phyloP scores from a whole-genome alignment of 1,284 basidiomycete species.

The Ustilago sp. region DNA sequence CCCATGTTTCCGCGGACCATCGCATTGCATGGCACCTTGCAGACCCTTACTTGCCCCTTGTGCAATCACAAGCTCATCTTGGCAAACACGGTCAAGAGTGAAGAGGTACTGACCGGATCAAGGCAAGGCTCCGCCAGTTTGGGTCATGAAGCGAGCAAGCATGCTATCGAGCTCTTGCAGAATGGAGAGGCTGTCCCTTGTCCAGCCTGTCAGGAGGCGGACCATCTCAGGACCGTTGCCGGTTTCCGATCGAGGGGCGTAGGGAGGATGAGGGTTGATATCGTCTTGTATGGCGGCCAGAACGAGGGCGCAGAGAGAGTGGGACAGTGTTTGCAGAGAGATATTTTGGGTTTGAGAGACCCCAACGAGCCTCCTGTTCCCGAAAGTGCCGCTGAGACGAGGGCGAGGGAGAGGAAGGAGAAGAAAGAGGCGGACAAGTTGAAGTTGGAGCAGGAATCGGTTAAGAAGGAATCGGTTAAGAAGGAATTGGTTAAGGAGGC shows the following conservation, averaged over 20 bases:
- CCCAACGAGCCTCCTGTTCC: constrained; percentile 65
- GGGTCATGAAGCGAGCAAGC: constrained; percentile 43
- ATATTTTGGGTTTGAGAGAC: constrained; percentile 66
- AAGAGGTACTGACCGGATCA: constrained; percentile 22
- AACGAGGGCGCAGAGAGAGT: constrained; percentile 84
- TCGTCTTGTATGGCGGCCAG: constrained; percentile 93
- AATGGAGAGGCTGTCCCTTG: constrained; percentile 80
- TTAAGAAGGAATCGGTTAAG: constrained; percentile 8
- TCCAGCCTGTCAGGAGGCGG: constrained; percentile 80
- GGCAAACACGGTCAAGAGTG: constrained; percentile 35
- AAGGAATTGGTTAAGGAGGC: neutral
- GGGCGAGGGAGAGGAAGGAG: constrained; percentile 54
- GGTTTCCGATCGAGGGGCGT: constrained; percentile 85
- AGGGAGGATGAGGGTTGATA: constrained; percentile 84
- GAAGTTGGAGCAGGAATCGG: constrained; percentile 11
- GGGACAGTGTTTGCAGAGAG: constrained; percentile 66
- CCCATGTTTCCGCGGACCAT: constrained; percentile 78
- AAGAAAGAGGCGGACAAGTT: constrained; percentile 32
- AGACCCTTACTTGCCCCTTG: constrained; percentile 81
- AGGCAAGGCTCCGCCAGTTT: constrained; percentile 41
- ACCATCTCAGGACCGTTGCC: constrained; percentile 78
- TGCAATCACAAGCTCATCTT: constrained; percentile 75
- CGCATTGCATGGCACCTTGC: constrained; percentile 87
- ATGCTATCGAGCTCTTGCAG: constrained; percentile 56
- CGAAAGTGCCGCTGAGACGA: constrained; percentile 56